Evolutionary conservation across 371 early-diverging fungal species (phyloP).

Genomic region (Dipsacomyces acuminosporus): DNA sequence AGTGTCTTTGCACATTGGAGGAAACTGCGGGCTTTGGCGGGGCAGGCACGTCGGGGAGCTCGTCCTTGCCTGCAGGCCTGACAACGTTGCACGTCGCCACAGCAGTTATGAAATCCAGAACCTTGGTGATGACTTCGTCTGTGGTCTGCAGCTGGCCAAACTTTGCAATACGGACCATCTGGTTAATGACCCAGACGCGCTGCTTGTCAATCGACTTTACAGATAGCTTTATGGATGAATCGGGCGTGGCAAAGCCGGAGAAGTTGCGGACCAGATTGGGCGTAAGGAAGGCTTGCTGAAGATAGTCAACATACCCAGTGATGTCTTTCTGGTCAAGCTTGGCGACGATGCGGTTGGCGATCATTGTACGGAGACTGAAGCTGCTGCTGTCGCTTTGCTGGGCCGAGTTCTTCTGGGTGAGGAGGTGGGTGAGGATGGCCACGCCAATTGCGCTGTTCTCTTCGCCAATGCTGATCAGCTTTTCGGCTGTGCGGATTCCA

Average conservation of each 20-base stretch:
- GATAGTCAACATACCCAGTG: slow-evolving; percentile 63
- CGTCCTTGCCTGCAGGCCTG: slow-evolving; percentile 46
- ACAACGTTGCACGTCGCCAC: slow-evolving; percentile 65
- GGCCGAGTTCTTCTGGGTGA: slow-evolving; percentile 36
- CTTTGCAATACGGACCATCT: slow-evolving; percentile 68
- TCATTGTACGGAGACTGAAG: slow-evolving; percentile 56
- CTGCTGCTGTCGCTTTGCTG: slow-evolving; percentile 51
- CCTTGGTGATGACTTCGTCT: slow-evolving; percentile 59
- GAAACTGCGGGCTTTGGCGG: slow-evolving; percentile 58
- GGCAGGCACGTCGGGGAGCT: slow-evolving; percentile 35
- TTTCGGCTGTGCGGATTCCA: slow-evolving; percentile 64
- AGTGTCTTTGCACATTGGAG: slow-evolving; percentile 51
- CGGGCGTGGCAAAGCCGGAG: slow-evolving; percentile 13
- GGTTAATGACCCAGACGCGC: slow-evolving; percentile 76
- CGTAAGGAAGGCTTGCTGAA: slow-evolving; percentile 61
- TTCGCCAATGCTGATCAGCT: slow-evolving; percentile 25
- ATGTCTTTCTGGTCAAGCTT: slow-evolving; percentile 66
- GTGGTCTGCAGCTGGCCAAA: slow-evolving; percentile 68
- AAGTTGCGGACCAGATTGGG: slow-evolving; percentile 14
- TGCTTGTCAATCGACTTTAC: slow-evolving; percentile 50
- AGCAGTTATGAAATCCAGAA: slow-evolving; percentile 63
- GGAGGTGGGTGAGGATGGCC: slow-evolving; percentile 51
- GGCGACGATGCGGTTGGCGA: slow-evolving; percentile 66
- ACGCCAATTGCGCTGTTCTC: slow-evolving; percentile 46
- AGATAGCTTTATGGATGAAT: slow-evolving; percentile 1